Evolutionary conservation across 257 asterid species (phyloP).

Genomic region (Fraxinus pennsylvanica): DNA sequence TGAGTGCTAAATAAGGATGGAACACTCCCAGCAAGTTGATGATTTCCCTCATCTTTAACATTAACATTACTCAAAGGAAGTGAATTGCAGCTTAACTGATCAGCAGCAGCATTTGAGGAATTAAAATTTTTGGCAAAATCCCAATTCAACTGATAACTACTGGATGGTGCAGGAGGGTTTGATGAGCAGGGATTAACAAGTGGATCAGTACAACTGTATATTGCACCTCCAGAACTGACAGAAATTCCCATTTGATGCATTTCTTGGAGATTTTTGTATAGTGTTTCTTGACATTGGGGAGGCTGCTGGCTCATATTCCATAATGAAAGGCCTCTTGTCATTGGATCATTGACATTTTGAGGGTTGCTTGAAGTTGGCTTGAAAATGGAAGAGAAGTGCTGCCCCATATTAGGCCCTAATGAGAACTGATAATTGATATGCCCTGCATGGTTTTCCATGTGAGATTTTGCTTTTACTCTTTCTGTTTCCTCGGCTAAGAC

Average conservation of each 20-base stretch:
- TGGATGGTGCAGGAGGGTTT: conserved; percentile 34
- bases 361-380: conserved; percentile 39
- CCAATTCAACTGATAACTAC: conserved; percentile 48
- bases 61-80: conserved; percentile 23
- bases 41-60: conserved; percentile 28
- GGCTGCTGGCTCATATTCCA: conserved; percentile 48
- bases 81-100: conserved; percentile 25
- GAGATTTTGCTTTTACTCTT: conserved; percentile 67
- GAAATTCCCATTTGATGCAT: conserved; percentile 41
- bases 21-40: conserved; percentile 26
- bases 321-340: conserved; percentile 46
- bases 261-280: conserved; percentile 50
- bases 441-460: conserved; percentile 37
- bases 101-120: conserved; percentile 22
- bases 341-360: conserved; percentile 34
- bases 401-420: conserved; percentile 38
- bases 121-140: conserved; percentile 48
- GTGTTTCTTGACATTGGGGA: conserved; percentile 36
- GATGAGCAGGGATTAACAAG: conserved; percentile 28
- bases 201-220: conserved; percentile 29
- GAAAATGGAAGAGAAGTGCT: conserved; percentile 59
- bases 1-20: conserved; percentile 68
- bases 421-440: conserved; percentile 57
- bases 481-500: conserved; percentile 94
- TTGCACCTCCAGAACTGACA: conserved; percentile 22